These are phyloP conservation scores for Torrubiellomyces zombiae DNA, from an alignment of 2,329 filamentous ascomycete genomes.

Conservation along the genomic window DNA sequence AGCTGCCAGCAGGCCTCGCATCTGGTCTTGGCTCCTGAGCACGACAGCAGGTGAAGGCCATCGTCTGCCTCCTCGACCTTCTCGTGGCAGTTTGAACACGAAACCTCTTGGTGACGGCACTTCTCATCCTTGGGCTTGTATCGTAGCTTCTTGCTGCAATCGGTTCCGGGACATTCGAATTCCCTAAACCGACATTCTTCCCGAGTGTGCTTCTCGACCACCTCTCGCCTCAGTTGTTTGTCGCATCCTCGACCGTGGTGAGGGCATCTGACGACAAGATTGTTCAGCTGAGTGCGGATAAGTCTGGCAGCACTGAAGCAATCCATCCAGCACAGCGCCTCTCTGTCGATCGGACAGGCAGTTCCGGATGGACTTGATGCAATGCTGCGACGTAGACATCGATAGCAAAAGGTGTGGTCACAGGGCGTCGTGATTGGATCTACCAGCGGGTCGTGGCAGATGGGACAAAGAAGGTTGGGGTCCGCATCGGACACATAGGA, in stretches of 20 bases:
- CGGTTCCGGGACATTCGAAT: constrained; percentile 36
- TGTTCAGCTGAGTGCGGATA: constrained; percentile 43
- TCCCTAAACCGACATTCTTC: constrained; percentile 38
- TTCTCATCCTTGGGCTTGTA: constrained; percentile 32
- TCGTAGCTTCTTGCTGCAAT: constrained; percentile 33
- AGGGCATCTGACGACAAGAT: constrained; percentile 41
- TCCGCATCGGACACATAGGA: constrained; percentile 27
- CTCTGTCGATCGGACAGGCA: constrained; percentile 43
- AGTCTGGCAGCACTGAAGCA: constrained; percentile 27
- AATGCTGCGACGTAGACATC: constrained; percentile 32
- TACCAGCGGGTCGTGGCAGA: constrained; percentile 44
- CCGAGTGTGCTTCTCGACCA: constrained; percentile 37
- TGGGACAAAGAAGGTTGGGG: constrained; percentile 32
- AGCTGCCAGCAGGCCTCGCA: constrained; percentile 32
- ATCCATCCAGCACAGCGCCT: constrained; percentile 20
- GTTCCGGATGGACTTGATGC: constrained; percentile 21
- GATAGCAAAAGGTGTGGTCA: constrained; percentile 48
- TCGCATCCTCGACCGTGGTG: constrained; percentile 33
- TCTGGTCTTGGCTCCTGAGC: constrained; percentile 27
- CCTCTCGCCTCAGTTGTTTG: constrained; percentile 31
- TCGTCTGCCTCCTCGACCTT: constrained; percentile 27
- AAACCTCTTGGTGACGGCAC: constrained; percentile 35
- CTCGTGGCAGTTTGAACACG: constrained; percentile 37
- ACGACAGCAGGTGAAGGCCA: constrained; percentile 20
- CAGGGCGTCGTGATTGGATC: constrained; percentile 44